These are phyloP conservation scores for Podila epigama DNA, from an alignment of 192 early-diverging fungal species.

Conservation along the genomic window DNA sequence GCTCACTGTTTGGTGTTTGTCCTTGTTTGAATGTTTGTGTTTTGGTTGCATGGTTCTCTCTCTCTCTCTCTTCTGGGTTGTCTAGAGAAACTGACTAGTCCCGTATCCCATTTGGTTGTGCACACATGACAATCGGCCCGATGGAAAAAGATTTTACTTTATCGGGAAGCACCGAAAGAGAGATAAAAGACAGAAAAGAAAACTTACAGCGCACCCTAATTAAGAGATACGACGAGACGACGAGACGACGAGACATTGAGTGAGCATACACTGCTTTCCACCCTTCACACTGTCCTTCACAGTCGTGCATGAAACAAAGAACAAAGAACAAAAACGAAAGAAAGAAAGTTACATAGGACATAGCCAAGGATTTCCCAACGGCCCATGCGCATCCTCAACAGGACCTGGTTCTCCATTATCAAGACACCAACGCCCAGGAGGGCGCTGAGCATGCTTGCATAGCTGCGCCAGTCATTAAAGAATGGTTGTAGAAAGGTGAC, in stretches of 20 bases:
- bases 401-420: constrained; percentile 47
- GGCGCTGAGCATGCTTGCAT: constrained; percentile 24
- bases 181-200: too few relatives aligned
- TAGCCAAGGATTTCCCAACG: constrained; percentile 49
- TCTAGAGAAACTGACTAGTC: background rate
- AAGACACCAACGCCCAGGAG: constrained; percentile 38
- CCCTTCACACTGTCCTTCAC: too few relatives aligned
- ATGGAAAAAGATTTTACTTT: background rate
- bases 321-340: background rate
- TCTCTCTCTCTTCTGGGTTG: background rate
- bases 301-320: background rate
- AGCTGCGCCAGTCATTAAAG: constrained; percentile 49
- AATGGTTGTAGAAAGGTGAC: constrained; percentile 44
- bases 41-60: too few relatives aligned
- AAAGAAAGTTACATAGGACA: constrained; percentile 35
- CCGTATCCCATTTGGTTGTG: background rate
- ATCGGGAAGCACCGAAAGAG: too few relatives aligned
- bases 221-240: background rate
- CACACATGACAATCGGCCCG: background rate
- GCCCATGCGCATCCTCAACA: constrained; percentile 48
- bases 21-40: background rate
- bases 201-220: constrained; percentile 51
- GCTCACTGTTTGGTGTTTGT: background rate
- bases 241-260: background rate
- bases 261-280: background rate